phyloP scores from a whole-genome alignment of 345 rosid genomes.

The Eucalyptus tenuipes region DNA sequence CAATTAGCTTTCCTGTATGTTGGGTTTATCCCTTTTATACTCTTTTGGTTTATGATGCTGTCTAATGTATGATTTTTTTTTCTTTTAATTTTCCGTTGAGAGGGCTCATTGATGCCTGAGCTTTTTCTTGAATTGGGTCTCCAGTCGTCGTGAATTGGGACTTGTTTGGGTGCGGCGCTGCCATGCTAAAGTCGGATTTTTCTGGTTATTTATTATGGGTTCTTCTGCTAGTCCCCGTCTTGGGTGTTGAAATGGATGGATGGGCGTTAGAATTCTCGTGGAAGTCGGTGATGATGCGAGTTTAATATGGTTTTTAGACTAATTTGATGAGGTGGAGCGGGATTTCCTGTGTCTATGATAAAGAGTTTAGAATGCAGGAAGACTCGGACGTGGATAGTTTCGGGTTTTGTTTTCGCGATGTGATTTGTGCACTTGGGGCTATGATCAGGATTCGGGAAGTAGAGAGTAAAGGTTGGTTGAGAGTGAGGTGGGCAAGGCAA shows the following conservation, averaged over 20 bases:
- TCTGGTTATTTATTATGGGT: not conserved
- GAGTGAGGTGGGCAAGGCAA: not conserved
- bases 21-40: not conserved
- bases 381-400: not conserved
- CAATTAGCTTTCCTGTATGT: not conserved
- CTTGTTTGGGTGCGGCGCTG: not conserved
- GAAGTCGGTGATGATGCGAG: not conserved
- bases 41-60: not conserved
- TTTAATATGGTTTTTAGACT: not conserved
- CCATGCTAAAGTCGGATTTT: not conserved
- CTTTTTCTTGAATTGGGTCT: not conserved
- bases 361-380: not conserved
- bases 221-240: not conserved
- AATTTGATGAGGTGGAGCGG: not conserved
- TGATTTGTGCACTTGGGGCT: not conserved
- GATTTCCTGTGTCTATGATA: not conserved
- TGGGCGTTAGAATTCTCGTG: not conserved
- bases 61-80: not conserved
- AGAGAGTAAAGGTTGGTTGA: not conserved
- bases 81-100: not conserved
- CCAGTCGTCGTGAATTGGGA: not conserved
- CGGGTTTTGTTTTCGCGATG: not conserved
- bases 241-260: not conserved
- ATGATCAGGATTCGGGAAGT: not conserved
- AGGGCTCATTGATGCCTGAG: not conserved